Conservation (phyloP, 495 filamentous ascomycete genomes). For the Bacidia rubella region DNA sequence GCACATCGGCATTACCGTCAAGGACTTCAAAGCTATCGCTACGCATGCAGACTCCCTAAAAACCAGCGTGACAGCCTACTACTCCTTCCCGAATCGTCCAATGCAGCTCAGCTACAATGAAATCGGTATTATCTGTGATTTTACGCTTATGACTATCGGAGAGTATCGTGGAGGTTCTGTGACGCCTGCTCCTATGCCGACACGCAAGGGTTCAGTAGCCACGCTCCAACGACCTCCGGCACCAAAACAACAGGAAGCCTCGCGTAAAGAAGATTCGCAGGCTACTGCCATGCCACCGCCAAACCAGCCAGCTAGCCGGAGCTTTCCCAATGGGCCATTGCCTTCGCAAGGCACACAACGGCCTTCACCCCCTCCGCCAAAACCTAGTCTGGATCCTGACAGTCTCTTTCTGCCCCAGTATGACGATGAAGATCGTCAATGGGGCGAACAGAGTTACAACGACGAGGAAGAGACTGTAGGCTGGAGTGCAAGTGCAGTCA, state of each 20-base stretch:
- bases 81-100: slow-evolving; percentile 67
- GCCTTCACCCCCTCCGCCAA: slow-evolving; percentile 34
- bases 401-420: slow-evolving; percentile 62
- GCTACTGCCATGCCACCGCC: slow-evolving; percentile 18
- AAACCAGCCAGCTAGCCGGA: slow-evolving; percentile 24
- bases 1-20: slow-evolving; percentile 80
- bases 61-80: slow-evolving; percentile 56
- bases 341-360: slow-evolving; percentile 14
- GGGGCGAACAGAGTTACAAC: slow-evolving; percentile 68
- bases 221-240: slow-evolving; percentile 24
- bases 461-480: slow-evolving; percentile 60
- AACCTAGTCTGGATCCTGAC: slow-evolving; percentile 51
- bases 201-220: slow-evolving; percentile 25
- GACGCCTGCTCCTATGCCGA: slow-evolving; percentile 25
- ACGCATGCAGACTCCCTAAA: slow-evolving; percentile 68
- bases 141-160: slow-evolving; percentile 90
- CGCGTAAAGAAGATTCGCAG: slow-evolving; percentile 17
- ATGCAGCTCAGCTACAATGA: slow-evolving; percentile 68
- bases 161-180: slow-evolving; percentile 37
- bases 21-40: slow-evolving; percentile 87
- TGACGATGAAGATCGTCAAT: slow-evolving; percentile 52
- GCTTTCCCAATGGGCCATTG: slow-evolving; percentile 6
- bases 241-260: background rate
- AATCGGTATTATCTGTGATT: slow-evolving; percentile 69
- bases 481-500: slow-evolving; percentile 61